Base-by-base conservation (phyloP, 352 stramenopile species). In the Hyaloperonospora arabidopsidis region DNA sequence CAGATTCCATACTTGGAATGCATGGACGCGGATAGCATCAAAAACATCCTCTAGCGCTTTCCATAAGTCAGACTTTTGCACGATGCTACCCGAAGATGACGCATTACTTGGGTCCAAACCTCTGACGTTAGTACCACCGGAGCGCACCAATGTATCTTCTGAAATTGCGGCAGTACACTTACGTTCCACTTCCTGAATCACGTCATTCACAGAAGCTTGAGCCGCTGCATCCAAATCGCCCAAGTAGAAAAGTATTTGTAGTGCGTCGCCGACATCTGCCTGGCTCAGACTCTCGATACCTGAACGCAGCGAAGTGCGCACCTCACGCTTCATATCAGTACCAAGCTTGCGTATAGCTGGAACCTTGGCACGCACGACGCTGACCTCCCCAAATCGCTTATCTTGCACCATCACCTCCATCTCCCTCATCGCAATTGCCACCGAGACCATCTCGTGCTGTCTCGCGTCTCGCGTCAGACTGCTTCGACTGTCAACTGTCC, bases 1-100 rank as follows among this genome's bases (percentile, higher is more conserved):
- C 22, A 94, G 54, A 61, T 89, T 91, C 84, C 84, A 94, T 21
- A 94, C 80, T 65, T 92, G 78, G 0, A 94, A 54, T 17, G 82
- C 80, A 54, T 88, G 70, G 0, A 67, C 48, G 14, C 79, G 79
- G 12, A 92, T 70, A 22, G 65, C 67, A 34, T 91, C 76, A 57
- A 94, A 87, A 1, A 92, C 68, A 45, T 89, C 72, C 44, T 94
- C 74, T 21, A 89, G 70, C 12, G 84, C 81, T 40, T 87, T 87
- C 84, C 84, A 93, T 23, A 89, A 59, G 22, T 91, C 79, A 0
- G 74, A 73, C 39, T 88, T 87, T 23, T 89, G 74, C 18, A 71
- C 48, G 2, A 74, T 59, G 23, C 22, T 57, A 40, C 53, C 49
- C 46, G 52, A 29, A 18, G 52, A 40, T n/a, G 68, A 59, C 5